Evolutionary conservation across 163 green algal species (phyloP), one percentile per base, ranked within the genome.

Genomic region (Chlamydomonas reinhardtii): DNA sequence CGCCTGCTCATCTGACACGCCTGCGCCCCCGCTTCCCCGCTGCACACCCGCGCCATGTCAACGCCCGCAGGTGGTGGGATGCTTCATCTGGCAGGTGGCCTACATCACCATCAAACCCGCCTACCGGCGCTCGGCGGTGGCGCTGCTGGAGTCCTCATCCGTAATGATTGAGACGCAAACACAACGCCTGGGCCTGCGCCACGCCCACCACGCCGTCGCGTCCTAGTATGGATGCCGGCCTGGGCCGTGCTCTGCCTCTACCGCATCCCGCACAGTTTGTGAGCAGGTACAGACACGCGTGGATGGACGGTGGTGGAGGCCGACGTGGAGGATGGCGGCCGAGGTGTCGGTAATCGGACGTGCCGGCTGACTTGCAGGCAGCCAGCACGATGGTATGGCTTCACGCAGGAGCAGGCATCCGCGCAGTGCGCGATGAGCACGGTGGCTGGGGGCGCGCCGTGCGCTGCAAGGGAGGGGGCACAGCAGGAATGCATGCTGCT

Each of bases 51-150:
- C 39, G 17, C 39, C 43, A 43, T 48, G 43, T 39, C 27, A 24
- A 43, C 27, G 59, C 59, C 1, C 27, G 16, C 88, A 93, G 72
- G 35, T 88, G 16, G 73, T 93, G 6, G 90, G 90, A 25, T 93
- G 90, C 82, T 66, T 91, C 14, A 52, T 93, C 48, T 93, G 90
- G 90, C 90, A 93, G 65, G 76, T 43, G 19, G 84, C 84, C 12
- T 93, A 92, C 82, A 54, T 90, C 43, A 71, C 54, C 17, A 91
- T 93, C 31, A 82, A 80, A 32, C 83, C 87, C 16, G 39, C 83
- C 3, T 93, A 93, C 71, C 62, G 89, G 22, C 64, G 52, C 22
- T 76, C 56, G 3, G 84, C 69, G 3, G 16, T 81, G n/a, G 43
- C 31, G 27, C 48, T 85, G 5, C 24, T 89, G 6, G 66, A 82